Conservation (phyloP, 2,329 filamentous ascomycete genomes). For the Fusarium continuum region DNA sequence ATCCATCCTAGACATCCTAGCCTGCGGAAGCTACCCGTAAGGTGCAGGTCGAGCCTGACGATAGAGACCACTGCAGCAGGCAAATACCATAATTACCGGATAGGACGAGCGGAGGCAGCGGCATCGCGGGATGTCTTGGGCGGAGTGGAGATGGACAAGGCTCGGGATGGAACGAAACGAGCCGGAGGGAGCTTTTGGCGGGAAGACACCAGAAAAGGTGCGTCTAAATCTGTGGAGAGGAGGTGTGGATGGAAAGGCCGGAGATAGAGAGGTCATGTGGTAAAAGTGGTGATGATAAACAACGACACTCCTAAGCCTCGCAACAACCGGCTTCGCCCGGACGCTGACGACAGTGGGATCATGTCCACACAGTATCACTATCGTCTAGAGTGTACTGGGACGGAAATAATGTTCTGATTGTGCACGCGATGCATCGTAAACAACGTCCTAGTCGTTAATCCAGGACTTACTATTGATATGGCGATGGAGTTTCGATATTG, state of each 20-base stretch:
- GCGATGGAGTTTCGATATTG: constrained; percentile 28
- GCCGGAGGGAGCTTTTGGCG: constrained; percentile 7
- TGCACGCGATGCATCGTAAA: neutral
- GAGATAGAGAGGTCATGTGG: constrained; percentile 38
- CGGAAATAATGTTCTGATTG: neutral
- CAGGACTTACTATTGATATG: constrained; percentile 13
- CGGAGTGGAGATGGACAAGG: constrained; percentile 31
- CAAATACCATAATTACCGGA: constrained; percentile 2
- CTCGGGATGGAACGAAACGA: constrained; percentile 35
- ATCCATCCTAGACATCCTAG: neutral
- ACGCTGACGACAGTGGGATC: constrained; percentile 3
- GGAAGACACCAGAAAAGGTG: constrained; percentile 10
- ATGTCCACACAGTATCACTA: neutral
- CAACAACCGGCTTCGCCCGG: constrained; percentile 30
- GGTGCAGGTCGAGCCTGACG: neutral
- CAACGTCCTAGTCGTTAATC: neutral
- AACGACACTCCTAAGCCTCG: constrained; percentile 8
- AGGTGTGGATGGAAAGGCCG: constrained; percentile 11
- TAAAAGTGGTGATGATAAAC: constrained; percentile 35
- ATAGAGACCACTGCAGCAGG: neutral
- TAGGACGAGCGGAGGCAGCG: constrained; percentile 26
- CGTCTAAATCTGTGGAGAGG: constrained; percentile 5
- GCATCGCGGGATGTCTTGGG: constrained; percentile 25
- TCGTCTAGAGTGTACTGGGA: neutral
- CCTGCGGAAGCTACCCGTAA: constrained; percentile 23